phyloP scores from a whole-genome alignment of 345 rosid species.

The Syzygium aromaticum region DNA sequence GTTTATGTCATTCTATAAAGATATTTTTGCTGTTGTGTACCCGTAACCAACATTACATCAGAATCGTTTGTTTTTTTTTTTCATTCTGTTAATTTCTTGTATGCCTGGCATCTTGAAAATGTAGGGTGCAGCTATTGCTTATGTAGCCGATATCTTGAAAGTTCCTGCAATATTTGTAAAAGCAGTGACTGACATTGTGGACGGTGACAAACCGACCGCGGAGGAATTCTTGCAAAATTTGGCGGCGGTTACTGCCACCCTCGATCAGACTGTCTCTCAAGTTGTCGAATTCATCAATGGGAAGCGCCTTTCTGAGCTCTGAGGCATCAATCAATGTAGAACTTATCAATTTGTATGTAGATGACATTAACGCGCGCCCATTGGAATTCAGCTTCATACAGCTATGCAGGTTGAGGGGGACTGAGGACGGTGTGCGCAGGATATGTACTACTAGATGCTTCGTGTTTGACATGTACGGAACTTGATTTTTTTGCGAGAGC shows the following conservation, averaged over 20 bases:
- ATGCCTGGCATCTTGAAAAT: not conserved
- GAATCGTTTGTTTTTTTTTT: not conserved
- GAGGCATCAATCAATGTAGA: conserved; percentile 1
- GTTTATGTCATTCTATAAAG: not conserved
- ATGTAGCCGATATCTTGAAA: conserved; percentile 75
- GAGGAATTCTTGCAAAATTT: conserved; percentile 89
- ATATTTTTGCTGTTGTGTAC: not conserved
- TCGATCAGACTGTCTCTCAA: conserved; percentile 50
- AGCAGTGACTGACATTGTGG: conserved; percentile 86
- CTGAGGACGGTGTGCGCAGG: not conserved
- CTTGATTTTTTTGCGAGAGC: not conserved
- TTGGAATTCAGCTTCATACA: not conserved
- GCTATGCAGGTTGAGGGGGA: not conserved
- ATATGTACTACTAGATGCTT: not conserved
- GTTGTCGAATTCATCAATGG: conserved; percentile 64
- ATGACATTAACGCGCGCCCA: not conserved
- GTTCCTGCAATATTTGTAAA: conserved; percentile 79
- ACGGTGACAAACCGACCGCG: conserved; percentile 84
- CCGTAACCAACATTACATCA: not conserved
- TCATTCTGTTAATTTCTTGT: not conserved
- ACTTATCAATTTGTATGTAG: not conserved
- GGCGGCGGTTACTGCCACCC: conserved; percentile 64
- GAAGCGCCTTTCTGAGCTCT: conserved; percentile 64
- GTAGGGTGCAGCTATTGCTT: conserved; percentile 89
- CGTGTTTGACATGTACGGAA: not conserved